Percentiles rank a stretch among this genome's conserved stretches.
phyloP scores from a whole-genome alignment of 208 protist genomes.

The Cochliopodium minus region DNA sequence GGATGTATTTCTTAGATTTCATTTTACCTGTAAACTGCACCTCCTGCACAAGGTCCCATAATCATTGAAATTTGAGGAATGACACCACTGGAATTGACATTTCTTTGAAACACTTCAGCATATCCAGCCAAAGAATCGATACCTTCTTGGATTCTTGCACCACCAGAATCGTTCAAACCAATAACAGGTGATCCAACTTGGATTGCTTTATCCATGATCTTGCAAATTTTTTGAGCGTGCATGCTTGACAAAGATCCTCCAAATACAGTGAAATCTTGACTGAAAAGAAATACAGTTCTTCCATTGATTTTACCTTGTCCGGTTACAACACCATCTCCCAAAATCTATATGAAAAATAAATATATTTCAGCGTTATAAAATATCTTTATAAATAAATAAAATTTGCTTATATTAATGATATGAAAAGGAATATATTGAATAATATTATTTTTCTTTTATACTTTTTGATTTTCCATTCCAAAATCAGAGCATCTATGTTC shows the following conservation, averaged over 20 bases:
- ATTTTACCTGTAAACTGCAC: constrained; percentile 38
- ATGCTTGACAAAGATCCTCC: constrained; percentile 70
- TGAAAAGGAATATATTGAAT: too few species aligned
- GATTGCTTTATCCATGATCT: constrained; percentile 83
- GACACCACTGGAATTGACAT: constrained; percentile 73
- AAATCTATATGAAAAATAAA: too few species aligned
- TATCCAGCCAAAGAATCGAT: constrained; percentile 79
- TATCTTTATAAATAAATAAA: too few species aligned
- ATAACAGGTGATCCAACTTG: constrained; percentile 75
- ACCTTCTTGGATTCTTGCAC: constrained; percentile 82
- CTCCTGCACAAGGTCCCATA: constrained; percentile 79
- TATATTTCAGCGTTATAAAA: too few species aligned
- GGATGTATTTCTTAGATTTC: too few species aligned
- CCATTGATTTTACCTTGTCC: constrained; percentile 72
- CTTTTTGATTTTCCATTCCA: constrained; percentile 59
- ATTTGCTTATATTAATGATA: too few species aligned
- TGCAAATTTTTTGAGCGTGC: constrained; percentile 82
- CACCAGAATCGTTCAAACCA: constrained; percentile 83
- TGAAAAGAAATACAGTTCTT: constrained; percentile 73
- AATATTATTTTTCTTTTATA: constrained; percentile 1
- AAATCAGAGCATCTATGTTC: constrained; percentile 74
- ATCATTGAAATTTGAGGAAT: constrained; percentile 84
- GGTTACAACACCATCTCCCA: constrained; percentile 77
- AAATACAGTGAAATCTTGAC: constrained; percentile 80
- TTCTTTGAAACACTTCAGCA: constrained; percentile 77